Evolutionary conservation across 192 early-diverging fungal species (phyloP), one percentile per base, ranked within the genome.

Genomic region (Powellomyces hirtus): DNA sequence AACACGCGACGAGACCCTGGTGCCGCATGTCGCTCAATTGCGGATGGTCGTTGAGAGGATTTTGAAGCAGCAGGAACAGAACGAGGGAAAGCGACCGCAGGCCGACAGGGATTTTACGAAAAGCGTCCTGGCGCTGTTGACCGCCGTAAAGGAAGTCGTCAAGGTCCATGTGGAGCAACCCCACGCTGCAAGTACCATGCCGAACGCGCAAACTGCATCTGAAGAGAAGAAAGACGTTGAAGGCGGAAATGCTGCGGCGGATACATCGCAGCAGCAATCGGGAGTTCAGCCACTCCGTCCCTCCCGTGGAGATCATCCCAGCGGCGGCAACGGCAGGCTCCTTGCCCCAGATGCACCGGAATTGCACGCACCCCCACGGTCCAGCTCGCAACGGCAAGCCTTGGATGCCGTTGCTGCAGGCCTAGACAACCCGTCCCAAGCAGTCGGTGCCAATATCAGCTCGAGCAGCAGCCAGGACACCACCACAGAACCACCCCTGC

Each of bases 101-200:
- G 24, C 27, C 8, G 65, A 67, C 55, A 27, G 44, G 7, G 50
- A 67, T n/a, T 59, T 67, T 18, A 52, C 52, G 34, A 55, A 33
- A 4, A 42, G 65, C 37, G 34, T 67, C 27, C 14, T 67, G 53
- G 50, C n/a, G 11, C 34, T 67, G n/a, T 31, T 67, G 51, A 57
- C 65, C 0, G 65, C 52, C 26, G 53, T 67, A 20, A 67, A 67
- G 38, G 37, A 67, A 14, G 65, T 33, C 20, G 65, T 67, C 2
- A 56, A 38, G 5, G 50, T 64, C 11, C 44, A 64, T 51, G 44
- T 64, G 18, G 62, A 64, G 8, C 20, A 18, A n/a, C 37, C 42
- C 4, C 27, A 33, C n/a, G 46, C n/a, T n/a, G n/a, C n/a, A n/a
- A n/a, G n/a, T n/a, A n/a, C n/a, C n/a, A n/a, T n/a, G n/a, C n/a